phyloP scores from a whole-genome alignment of 768 basidiomycete genomes.

The Pulveroboletus sp. region DNA sequence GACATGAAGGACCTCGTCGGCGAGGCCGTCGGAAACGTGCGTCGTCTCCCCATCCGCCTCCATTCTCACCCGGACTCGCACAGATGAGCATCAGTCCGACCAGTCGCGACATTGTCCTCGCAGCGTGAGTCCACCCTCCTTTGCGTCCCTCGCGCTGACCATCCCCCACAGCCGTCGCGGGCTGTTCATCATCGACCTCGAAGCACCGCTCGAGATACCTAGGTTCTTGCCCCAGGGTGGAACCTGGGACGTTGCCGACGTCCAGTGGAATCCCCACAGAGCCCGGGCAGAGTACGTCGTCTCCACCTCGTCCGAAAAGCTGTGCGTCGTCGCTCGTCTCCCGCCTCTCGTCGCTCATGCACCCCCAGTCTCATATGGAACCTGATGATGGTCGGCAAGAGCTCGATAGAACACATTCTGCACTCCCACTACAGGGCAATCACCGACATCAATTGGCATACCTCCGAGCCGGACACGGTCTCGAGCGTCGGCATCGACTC shows the following conservation, averaged over 20 bases:
- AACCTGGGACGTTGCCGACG: constrained; percentile 92
- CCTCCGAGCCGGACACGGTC: constrained; percentile 76
- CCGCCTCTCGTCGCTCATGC: neutral
- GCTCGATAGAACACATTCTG: constrained; percentile 79
- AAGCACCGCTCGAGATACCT: constrained; percentile 80
- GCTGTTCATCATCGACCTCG: constrained; percentile 91
- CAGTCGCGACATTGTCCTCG: constrained; percentile 84
- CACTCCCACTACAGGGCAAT: constrained; percentile 92
- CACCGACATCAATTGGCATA: constrained; percentile 98
- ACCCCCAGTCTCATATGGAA: constrained; percentile 85
- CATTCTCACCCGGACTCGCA: neutral
- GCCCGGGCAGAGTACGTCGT: constrained; percentile 76
- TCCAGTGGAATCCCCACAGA: constrained; percentile 88
- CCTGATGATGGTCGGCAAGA: constrained; percentile 65
- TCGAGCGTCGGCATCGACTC: constrained; percentile 92
- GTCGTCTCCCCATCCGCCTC: constrained; percentile 22
- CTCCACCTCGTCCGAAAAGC: constrained; percentile 84
- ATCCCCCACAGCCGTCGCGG: constrained; percentile 66
- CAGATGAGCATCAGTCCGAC: constrained; percentile 92
- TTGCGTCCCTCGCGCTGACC: neutral
- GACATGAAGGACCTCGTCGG: constrained; percentile 78
- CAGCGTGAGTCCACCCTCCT: constrained; percentile 53
- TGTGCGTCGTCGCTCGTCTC: constrained; percentile 46
- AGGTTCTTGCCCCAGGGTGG: constrained; percentile 95
- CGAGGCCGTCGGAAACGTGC: constrained; percentile 78